A percentile compares a stretch with the other conserved stretches of the same genome.
phyloP scores from a whole-genome alignment of 768 basidiomycete species.

The Agaricus sinodeliciosus region DNA sequence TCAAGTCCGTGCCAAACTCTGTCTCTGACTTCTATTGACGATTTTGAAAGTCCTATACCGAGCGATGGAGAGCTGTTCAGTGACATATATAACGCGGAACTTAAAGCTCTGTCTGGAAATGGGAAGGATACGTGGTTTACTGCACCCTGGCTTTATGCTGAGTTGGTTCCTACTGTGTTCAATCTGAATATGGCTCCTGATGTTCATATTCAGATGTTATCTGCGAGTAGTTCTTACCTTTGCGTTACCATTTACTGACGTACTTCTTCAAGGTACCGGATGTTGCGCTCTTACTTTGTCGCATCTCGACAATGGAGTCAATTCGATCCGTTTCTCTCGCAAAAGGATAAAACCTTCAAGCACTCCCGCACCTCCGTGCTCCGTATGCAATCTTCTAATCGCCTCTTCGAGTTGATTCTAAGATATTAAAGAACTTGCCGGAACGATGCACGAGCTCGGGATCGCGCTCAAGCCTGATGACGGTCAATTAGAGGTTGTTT shows the following conservation, averaged over 20 bases:
- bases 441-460: constrained; percentile 63
- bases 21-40: constrained; percentile 1
- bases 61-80: constrained; percentile 69
- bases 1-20: constrained; percentile 45
- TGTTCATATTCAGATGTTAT: constrained; percentile 1
- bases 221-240: not conserved
- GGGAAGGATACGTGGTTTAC: constrained; percentile 78
- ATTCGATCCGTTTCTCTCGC: constrained; percentile 78
- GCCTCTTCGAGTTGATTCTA: not conserved
- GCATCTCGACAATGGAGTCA: constrained; percentile 61
- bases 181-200: not conserved
- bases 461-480: constrained; percentile 36
- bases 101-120: constrained; percentile 41
- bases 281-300: constrained; percentile 68
- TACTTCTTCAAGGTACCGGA: constrained; percentile 58
- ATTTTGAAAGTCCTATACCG: constrained; percentile 48
- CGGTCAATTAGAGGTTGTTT: constrained; percentile 54
- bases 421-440: constrained; percentile 54
- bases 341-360: constrained; percentile 79
- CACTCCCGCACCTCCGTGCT: constrained; percentile 73
- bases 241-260: not conserved
- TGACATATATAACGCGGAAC: constrained; percentile 71
- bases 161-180: constrained; percentile 44
- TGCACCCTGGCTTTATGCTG: constrained; percentile 93
- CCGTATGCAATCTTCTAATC: constrained; percentile 39